Evolutionary conservation across 1,284 basidiomycete genomes (phyloP).

Genomic region (Ustilago vetiveriae): DNA sequence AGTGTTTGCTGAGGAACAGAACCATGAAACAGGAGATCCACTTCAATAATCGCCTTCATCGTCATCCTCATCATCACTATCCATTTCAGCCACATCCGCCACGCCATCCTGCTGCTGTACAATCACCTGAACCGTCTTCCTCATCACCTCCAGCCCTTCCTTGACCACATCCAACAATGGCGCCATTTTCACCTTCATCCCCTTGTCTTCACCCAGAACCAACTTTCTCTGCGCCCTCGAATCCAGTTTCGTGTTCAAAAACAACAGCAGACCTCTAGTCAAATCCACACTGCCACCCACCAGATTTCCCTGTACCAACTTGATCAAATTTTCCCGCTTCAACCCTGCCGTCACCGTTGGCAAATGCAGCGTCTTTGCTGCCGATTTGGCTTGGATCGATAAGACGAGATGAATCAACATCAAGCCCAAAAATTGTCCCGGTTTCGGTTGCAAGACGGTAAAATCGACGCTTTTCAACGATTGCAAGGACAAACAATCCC

Average conservation of each 20-base stretch:
- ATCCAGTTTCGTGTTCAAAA: conserved; percentile 41
- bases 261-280: conserved; percentile 52
- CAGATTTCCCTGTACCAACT: conserved; percentile 34
- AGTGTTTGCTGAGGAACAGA: too few species aligned
- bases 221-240: conserved; percentile 19
- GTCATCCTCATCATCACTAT: conserved; percentile 1
- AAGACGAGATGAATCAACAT: conserved; percentile 54
- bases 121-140: conserved; percentile 22
- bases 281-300: conserved; percentile 50
- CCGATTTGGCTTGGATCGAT: conserved; percentile 41
- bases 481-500: conserved; percentile 79
- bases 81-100: not conserved
- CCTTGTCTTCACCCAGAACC: conserved; percentile 26
- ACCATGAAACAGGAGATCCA: too few species aligned
- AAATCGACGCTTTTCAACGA: conserved; percentile 69
- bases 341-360: conserved; percentile 12
- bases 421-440: conserved; percentile 48
- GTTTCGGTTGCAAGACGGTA: conserved; percentile 33
- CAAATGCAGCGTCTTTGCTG: conserved; percentile 36
- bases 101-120: conserved; percentile 28
- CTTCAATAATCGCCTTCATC: conserved; percentile 13
- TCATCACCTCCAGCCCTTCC: conserved; percentile 8
- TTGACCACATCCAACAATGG: conserved; percentile 19
- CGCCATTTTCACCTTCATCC: conserved; percentile 6
- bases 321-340: conserved; percentile 8